Evolutionary conservation across 805 yeast genomes (phyloP).

Genomic region (Blastobotrys peoriensis): DNA sequence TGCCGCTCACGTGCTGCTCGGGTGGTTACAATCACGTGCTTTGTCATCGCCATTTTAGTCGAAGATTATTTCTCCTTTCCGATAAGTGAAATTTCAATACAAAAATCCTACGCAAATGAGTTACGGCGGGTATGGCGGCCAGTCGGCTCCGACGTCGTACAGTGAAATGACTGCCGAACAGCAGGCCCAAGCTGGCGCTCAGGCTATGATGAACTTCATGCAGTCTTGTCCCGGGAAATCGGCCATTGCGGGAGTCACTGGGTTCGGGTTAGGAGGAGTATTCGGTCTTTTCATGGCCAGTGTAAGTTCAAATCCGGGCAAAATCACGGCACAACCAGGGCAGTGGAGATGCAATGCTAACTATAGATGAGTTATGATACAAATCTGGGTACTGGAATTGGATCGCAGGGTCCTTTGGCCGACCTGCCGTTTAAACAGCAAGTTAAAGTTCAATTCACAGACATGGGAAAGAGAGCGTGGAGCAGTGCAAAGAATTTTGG

Average conservation of each 20-base stretch:
- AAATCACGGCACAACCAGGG: not conserved
- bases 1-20: too few relatives aligned
- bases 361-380: conserved; percentile 72
- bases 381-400: conserved; percentile 51
- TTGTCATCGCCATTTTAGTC: too few relatives aligned
- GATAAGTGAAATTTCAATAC: too few relatives aligned
- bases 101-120: too few relatives aligned
- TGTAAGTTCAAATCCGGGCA: conserved; percentile 14
- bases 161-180: conserved; percentile 83
- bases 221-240: conserved; percentile 93
- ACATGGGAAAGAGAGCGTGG: conserved; percentile 87
- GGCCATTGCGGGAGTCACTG: conserved; percentile 85
- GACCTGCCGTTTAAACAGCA: conserved; percentile 91
- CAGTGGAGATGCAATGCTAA: not conserved
- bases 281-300: conserved; percentile 84
- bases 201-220: conserved; percentile 76
- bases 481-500: conserved; percentile 92
- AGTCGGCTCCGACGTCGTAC: conserved; percentile 2
- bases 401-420: conserved; percentile 45
- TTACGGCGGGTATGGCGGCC: conserved; percentile 3
- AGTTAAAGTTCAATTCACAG: conserved; percentile 81
- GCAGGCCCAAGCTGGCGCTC: conserved; percentile 87
- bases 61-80: too few relatives aligned
- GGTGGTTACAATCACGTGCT: too few relatives aligned
- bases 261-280: conserved; percentile 91